A percentile compares a stretch with the other conserved stretches of the same genome.
These are phyloP conservation scores for Pelargonium citronellum DNA, from an alignment of 441 rosid species.

Conservation along the genomic window DNA sequence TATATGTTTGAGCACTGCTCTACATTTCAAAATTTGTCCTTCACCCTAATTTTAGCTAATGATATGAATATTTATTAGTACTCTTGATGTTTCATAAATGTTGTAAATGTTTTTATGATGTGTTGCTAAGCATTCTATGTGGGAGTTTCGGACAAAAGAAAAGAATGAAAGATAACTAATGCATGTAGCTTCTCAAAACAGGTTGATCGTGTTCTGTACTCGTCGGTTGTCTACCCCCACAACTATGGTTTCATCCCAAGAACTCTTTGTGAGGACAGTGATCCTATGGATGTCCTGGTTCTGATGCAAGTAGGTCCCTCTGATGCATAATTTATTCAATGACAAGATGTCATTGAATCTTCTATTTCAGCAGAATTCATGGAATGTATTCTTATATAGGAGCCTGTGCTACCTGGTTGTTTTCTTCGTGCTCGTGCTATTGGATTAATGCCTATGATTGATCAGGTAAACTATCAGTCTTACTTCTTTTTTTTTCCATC, in stretches of 20 bases:
- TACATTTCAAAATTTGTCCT: no score
- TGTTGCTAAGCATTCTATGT: background rate
- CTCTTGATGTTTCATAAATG: background rate
- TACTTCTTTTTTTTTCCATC: no score
- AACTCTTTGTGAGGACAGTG: conserved; percentile 92
- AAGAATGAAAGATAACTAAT: conserved; percentile 4
- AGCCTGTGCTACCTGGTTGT: conserved; percentile 83
- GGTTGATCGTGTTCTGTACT: conserved; percentile 95
- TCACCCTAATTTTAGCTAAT: no score
- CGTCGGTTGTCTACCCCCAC: conserved; percentile 98
- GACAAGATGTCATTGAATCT: background rate
- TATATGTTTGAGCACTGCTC: no score
- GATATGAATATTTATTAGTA: no score
- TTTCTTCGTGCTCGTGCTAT: conserved; percentile 96
- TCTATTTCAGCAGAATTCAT: conserved; percentile 7
- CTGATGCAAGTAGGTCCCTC: conserved; percentile 74
- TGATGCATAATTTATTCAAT: conserved; percentile 10
- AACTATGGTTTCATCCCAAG: conserved; percentile 97
- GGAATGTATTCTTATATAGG: conserved; percentile 34
- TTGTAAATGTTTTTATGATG: background rate
- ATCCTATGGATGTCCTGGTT: conserved; percentile 88
- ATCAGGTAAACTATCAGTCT: conserved; percentile 41
- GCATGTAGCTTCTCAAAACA: conserved; percentile 23
- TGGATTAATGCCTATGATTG: conserved; percentile 98
- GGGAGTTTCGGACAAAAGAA: background rate